A percentile compares a stretch with the other conserved stretches of the same genome.
phyloP scores from a whole-genome alignment of 805 yeast genomes.

The Candida qinlingensis region DNA sequence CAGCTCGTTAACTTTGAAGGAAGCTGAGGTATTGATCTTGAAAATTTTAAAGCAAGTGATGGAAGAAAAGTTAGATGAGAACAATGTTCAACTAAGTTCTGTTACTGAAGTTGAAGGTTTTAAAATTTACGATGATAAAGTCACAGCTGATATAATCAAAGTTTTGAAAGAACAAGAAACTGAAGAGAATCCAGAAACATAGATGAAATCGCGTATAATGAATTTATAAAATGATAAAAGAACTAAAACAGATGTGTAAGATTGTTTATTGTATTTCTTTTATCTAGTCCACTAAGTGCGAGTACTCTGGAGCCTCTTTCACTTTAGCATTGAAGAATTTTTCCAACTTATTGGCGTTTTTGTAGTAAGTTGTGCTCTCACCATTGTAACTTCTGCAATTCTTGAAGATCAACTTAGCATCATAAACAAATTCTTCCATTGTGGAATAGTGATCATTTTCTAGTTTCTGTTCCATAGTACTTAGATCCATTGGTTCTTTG shows the following conservation, averaged over 20 bases:
- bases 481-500: conserved; percentile 96
- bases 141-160: conserved; percentile 77
- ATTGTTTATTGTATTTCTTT: conserved; percentile 2
- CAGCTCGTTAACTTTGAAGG: conserved; percentile 81
- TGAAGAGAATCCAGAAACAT: conserved; percentile 33
- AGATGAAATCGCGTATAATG: neutral
- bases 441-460: conserved; percentile 89
- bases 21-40: conserved; percentile 85
- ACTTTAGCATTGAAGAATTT: conserved; percentile 79
- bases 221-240: neutral
- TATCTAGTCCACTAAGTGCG: conserved; percentile 63
- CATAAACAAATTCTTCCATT: conserved; percentile 88
- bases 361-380: conserved; percentile 90
- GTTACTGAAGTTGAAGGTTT: conserved; percentile 86
- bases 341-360: conserved; percentile 91
- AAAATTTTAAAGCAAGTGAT: conserved; percentile 94
- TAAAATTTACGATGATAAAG: conserved; percentile 74
- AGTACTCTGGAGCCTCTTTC: conserved; percentile 87
- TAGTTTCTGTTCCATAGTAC: conserved; percentile 90
- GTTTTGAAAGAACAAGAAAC: conserved; percentile 66
- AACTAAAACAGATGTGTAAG: neutral
- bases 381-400: conserved; percentile 92
- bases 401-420: conserved; percentile 77
- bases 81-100: conserved; percentile 91
- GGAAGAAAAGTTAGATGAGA: conserved; percentile 97